Conservation (phyloP, 2,329 filamentous ascomycete species). For the Xylariaceae sp. region DNA sequence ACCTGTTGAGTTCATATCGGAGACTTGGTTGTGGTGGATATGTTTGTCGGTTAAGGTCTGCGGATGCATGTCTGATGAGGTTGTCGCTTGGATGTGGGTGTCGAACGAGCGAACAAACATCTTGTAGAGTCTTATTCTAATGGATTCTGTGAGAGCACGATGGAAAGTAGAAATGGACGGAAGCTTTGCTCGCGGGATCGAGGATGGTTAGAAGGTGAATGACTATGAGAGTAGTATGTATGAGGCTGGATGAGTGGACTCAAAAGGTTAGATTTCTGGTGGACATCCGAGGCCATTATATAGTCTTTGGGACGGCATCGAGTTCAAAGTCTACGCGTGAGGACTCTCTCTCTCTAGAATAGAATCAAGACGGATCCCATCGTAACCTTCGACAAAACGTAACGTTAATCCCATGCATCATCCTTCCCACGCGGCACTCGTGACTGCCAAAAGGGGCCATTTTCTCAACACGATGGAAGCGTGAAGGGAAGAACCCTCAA, state of each 20-base stretch:
- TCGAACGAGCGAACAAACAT: conserved; percentile 10
- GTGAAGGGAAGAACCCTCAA: conserved; percentile 3
- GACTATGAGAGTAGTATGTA: not conserved
- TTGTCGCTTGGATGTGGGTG: not conserved
- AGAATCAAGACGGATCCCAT: conserved; percentile 21
- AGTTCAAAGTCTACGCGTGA: conserved; percentile 7
- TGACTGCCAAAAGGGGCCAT: conserved; percentile 12
- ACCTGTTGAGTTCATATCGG: not conserved
- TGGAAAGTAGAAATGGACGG: no score
- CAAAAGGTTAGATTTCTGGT: conserved; percentile 3
- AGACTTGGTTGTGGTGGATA: no score
- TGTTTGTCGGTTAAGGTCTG: not conserved
- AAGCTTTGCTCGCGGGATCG: not conserved
- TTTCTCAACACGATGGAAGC: conserved; percentile 10
- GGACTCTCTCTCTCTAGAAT: conserved; percentile 8
- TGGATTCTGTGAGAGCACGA: not conserved
- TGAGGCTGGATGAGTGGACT: conserved; percentile 5
- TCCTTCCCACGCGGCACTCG: conserved; percentile 16
- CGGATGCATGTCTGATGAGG: not conserved
- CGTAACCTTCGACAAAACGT: conserved; percentile 20
- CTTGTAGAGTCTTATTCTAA: not conserved
- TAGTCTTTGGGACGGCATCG: conserved; percentile 16
- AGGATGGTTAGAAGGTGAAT: not conserved
- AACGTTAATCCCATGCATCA: conserved; percentile 15
- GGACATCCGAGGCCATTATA: conserved; percentile 21